Evolutionary conservation across 1,284 basidiomycete genomes (phyloP), one percentile per base, ranked within the genome.

Genomic region (Takashimella koratensis): DNA sequence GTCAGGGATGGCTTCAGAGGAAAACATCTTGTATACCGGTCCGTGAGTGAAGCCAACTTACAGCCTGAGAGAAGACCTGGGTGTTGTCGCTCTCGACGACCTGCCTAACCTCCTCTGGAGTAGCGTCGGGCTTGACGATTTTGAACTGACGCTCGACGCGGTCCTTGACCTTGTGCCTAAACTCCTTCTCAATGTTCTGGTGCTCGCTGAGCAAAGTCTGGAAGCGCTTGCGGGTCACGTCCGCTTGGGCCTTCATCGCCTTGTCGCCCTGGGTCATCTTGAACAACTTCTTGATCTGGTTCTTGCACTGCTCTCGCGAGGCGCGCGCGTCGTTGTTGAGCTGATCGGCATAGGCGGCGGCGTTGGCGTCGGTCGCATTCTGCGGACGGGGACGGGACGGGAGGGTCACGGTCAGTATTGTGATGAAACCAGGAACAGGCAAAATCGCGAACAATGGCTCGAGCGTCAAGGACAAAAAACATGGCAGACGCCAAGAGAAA

Each of bases 111-210:
- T 97, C 92, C 54, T 90, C 86, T 3, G 83, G 82, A 13, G 90
- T 87, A 2, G 92, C 92, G 67, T 93, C 85, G 5, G 91, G 91
- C 78, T 96, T 95, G 53, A 94, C 90, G 64, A 98, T 98, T 78
- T 87, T 91, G 80, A 88, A 95, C 78, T 98, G 96, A 59, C 96
- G 84, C 78, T 95, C 94, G 79, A 95, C 86, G 44, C 93, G 82
- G 73, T 94, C 90, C 77, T 91, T 91, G 77, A 96, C 93, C 79
- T 90, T 94, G 63, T 87, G 82, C 54, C 95, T 86, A 74, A 89
- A 91, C 70, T 90, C 86, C 76, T 93, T 88, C 78, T 99, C 96
- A 22, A 96, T 90, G 41, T 84, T 83, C 77, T 97, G 92, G 68
- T 82, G 81, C 59, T 80, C 75, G 59, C 81, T 75, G 45, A 82